Evolutionary conservation across 1,284 basidiomycete species (phyloP).

Genomic region (Ganoderma meredithae): DNA sequence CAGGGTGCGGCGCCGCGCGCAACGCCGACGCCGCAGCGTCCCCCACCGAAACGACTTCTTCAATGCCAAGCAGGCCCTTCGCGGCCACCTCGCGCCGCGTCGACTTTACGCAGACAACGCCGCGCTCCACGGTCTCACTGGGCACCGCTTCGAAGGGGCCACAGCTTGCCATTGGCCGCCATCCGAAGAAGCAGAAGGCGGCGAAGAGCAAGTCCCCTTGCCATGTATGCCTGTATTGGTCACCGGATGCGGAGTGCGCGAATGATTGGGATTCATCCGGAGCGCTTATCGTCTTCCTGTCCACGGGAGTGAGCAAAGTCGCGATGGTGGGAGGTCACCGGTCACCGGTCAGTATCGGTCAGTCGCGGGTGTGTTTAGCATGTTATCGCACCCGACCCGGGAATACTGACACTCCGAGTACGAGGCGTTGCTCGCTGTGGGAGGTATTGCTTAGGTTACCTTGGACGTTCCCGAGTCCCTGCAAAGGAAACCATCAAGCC

Average conservation of each 20-base stretch:
- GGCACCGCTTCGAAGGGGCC: neutral
- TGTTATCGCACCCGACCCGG: neutral
- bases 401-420: neutral
- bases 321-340: neutral
- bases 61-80: neutral
- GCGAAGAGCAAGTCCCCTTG: neutral
- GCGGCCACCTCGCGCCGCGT: neutral
- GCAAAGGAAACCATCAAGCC: neutral
- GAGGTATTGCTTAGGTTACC: neutral
- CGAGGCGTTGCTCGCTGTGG: neutral
- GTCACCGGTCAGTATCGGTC: too few species aligned
- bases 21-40: slow-evolving; percentile 2
- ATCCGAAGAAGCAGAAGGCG: neutral
- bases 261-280: neutral
- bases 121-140: neutral
- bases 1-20: neutral
- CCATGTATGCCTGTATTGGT: neutral
- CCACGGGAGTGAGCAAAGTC: neutral
- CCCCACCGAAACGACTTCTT: neutral
- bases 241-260: neutral
- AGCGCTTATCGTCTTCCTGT: neutral
- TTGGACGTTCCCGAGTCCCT: neutral
- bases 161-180: neutral
- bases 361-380: neutral
- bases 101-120: slow-evolving; percentile 1